A percentile compares a stretch with the other conserved stretches of the same genome.
Conservation (phyloP, 345 rosid species). For the Stellera chamaejasme region DNA sequence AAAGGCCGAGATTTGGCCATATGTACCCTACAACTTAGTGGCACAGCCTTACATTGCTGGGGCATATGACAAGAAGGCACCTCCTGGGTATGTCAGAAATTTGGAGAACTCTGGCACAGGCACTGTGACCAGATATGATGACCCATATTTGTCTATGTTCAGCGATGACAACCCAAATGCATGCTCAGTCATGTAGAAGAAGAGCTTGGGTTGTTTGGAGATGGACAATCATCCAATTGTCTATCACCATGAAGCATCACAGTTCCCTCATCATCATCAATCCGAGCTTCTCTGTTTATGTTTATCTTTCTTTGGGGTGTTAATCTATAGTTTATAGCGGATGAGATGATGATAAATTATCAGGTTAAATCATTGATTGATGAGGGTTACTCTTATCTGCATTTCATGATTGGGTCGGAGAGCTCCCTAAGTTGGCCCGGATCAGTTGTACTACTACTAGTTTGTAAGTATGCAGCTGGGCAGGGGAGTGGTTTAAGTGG, state of each 20-base stretch:
- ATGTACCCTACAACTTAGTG: slow-evolving; percentile 80
- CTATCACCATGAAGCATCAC: not conserved
- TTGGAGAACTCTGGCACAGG: slow-evolving; percentile 39
- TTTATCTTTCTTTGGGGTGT: not conserved
- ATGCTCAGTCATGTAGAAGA: slow-evolving; percentile 64
- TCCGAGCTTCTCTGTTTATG: not conserved
- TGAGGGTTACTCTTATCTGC: not conserved
- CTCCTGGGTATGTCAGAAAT: slow-evolving; percentile 85
- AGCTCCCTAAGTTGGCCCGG: slow-evolving; percentile 7
- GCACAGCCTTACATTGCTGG: slow-evolving; percentile 68
- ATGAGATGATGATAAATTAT: not conserved
- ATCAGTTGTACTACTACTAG: slow-evolving; percentile 3
- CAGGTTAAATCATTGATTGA: no score
- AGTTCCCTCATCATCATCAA: not conserved
- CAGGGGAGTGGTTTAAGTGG: slow-evolving; percentile 18
- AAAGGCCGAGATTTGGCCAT: slow-evolving; percentile 96
- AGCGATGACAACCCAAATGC: slow-evolving; percentile 97
- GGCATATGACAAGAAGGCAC: slow-evolving; percentile 94
- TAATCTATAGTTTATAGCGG: not conserved
- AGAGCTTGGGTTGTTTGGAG: no score
- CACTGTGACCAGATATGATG: slow-evolving; percentile 37
- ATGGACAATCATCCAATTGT: no score
- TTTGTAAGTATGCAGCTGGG: slow-evolving; percentile 12
- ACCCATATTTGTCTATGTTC: slow-evolving; percentile 53
- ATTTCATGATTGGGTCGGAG: slow-evolving; percentile 2